Conservation (phyloP, 2,329 filamentous ascomycete species). For the Fusarium compactum region DNA sequence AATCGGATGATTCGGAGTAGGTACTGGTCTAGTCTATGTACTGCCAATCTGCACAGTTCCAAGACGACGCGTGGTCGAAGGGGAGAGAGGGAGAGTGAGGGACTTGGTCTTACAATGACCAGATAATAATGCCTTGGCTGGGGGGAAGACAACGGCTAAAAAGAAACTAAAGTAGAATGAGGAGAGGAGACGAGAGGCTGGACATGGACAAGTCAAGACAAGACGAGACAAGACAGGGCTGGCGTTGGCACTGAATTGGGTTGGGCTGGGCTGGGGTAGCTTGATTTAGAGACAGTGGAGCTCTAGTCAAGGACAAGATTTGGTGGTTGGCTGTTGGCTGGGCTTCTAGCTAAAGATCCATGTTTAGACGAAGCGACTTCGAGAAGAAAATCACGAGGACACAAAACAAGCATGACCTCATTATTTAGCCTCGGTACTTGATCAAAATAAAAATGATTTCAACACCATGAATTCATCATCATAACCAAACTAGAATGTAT, state of each 20-base stretch:
- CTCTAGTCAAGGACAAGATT: conserved; percentile 5
- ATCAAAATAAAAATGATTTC: conserved; percentile 3
- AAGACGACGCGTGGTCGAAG: conserved; percentile 25
- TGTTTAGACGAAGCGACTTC: conserved; percentile 25
- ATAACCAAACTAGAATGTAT: background rate
- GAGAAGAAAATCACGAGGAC: conserved; percentile 36
- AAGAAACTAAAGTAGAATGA: background rate
- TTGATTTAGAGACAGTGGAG: conserved; percentile 25
- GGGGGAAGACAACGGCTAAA: conserved; percentile 30
- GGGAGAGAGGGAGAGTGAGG: background rate
- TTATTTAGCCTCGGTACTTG: conserved; percentile 16
- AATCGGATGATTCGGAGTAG: conserved; percentile 33
- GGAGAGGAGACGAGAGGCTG: conserved; percentile 28
- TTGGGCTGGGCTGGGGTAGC: conserved; percentile 18
- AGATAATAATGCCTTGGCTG: conserved; percentile 18
- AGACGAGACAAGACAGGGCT: conserved; percentile 21
- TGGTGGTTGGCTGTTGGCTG: conserved; percentile 17
- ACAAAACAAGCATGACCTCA: conserved; percentile 40
- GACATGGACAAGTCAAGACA: conserved; percentile 2
- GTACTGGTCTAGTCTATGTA: background rate
- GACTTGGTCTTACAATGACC: background rate
- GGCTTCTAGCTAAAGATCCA: background rate
- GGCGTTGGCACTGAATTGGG: conserved; percentile 16
- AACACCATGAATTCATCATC: background rate
- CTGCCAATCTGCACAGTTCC: conserved; percentile 10